Percentiles rank a stretch among this genome's conserved stretches.
Conservation (phyloP, 2,329 filamentous ascomycete genomes). For the Emydomyces testavorans region DNA sequence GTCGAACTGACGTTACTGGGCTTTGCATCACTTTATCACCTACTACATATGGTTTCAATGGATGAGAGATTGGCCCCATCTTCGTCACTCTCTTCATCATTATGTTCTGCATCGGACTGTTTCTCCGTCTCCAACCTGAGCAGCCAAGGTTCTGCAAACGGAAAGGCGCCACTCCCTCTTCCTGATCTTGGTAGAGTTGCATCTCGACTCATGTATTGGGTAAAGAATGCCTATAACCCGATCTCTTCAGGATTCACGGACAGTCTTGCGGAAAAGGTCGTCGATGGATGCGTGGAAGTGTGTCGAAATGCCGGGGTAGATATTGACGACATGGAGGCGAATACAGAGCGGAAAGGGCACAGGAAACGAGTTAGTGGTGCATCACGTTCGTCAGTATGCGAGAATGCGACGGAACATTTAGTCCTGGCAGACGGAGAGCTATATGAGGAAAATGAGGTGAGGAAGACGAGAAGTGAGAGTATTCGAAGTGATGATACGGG, state of each 20-base stretch:
- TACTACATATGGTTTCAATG: constrained; percentile 32
- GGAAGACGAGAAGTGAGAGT: constrained; percentile 20
- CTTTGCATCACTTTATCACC: constrained; percentile 33
- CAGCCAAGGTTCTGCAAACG: background rate
- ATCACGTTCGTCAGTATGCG: constrained; percentile 11
- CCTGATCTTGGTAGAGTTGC: constrained; percentile 30
- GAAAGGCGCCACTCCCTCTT: constrained; percentile 14
- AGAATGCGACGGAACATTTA: background rate
- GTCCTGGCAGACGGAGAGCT: background rate
- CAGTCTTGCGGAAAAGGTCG: constrained; percentile 29
- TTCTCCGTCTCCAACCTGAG: constrained; percentile 11
- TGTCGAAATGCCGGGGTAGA: constrained; percentile 30
- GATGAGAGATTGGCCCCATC: constrained; percentile 30
- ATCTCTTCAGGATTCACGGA: constrained; percentile 34
- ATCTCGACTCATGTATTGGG: constrained; percentile 34
- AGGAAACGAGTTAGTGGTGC: background rate
- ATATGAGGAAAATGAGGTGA: background rate
- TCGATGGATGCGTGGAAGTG: constrained; percentile 28
- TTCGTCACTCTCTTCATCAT: constrained; percentile 14
- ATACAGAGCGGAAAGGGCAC: background rate
- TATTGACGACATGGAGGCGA: constrained; percentile 16
- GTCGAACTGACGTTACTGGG: constrained; percentile 34
- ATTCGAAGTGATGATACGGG: constrained; percentile 32
- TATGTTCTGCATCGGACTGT: constrained; percentile 16
- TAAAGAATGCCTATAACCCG: constrained; percentile 35